These are phyloP conservation scores for Penicillium arizonense DNA, from an alignment of 495 filamentous ascomycete genomes.

Conservation along the genomic window DNA sequence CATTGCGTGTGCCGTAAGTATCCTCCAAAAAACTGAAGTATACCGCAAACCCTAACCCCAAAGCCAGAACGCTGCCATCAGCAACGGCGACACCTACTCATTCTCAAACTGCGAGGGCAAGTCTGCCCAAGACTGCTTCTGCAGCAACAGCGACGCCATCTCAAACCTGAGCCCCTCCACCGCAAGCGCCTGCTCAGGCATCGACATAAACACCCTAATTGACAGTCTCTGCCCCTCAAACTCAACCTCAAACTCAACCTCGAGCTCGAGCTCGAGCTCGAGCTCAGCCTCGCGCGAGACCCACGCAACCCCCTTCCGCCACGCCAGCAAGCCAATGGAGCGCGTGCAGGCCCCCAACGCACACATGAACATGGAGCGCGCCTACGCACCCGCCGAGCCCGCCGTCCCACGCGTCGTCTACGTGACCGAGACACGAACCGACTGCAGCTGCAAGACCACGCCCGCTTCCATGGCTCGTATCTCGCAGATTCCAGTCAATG, in stretches of 20 bases:
- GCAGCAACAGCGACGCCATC: constrained; percentile 18
- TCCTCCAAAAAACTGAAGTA: neutral
- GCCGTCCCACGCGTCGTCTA: constrained; percentile 16
- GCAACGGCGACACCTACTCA: constrained; percentile 1
- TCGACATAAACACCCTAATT: constrained; percentile 10
- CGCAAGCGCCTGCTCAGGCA: constrained; percentile 10
- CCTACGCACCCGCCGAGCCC: constrained; percentile 9
- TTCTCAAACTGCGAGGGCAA: constrained; percentile 10
- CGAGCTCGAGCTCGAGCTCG: no score
- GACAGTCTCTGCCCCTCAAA: constrained; percentile 9
- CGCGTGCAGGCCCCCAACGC: neutral
- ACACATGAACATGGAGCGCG: constrained; percentile 9
- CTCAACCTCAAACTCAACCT: neutral
- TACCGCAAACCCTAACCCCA: neutral
- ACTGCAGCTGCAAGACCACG: constrained; percentile 23
- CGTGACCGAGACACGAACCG: constrained; percentile 24
- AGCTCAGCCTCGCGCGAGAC: neutral
- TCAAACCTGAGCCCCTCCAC: constrained; percentile 1
- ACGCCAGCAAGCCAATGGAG: constrained; percentile 25
- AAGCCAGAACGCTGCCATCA: neutral
- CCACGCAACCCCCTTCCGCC: constrained; percentile 12
- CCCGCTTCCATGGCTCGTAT: constrained; percentile 8
- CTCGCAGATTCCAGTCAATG: constrained; percentile 25
- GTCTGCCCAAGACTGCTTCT: constrained; percentile 16
- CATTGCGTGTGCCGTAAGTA: constrained; percentile 18